Base-by-base conservation (phyloP, 2,329 filamentous ascomycete species). In the Emydomyces testavorans region DNA sequence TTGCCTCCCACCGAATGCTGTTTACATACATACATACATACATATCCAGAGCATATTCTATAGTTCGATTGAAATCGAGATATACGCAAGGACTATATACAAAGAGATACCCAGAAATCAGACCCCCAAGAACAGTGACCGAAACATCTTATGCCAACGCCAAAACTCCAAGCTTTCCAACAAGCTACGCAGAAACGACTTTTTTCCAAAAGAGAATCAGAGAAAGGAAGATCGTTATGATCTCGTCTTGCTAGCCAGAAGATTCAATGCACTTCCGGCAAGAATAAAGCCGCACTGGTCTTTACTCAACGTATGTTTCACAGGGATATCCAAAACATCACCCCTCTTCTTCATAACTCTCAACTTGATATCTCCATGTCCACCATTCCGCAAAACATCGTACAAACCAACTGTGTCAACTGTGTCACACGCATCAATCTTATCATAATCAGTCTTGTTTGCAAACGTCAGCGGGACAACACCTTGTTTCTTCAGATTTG, bases 401-500 rank as follows among this genome's bases (percentile, higher is more conserved):
- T 85, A 79, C 52, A 98, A 69, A 0, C 92, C 92, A 31, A 88
- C 76, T 0, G 90, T 96, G 52, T 73, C 72, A 20, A 96, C 85
- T 58, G 81, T 74, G 63, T 98, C 92, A 54, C 88, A 85, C 0
- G 89, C 88, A 45, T 77, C 73, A 54, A 98, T 84, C 53, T 73
- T 71, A 60, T 92, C 85, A 64, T 95, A 96, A 66, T 96, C 92
- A 16, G 77, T 75, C 68, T 93, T 88, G 65, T 94, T 75, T 38
- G 73, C 85, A 62, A 98, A 94, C 0, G 87, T 95, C 58, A 98
- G 73, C 1, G 92, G 92, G 37, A 98, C 87, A 28, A 98, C 84
- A 53, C 92, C 92, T 71, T 98, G 92, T 72, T 94, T 94, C 79
- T 94, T 94, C 56, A 94, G 71, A 65, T 94, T 94, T 24, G 88